Evolutionary conservation across 495 filamentous ascomycete genomes (phyloP).

Genomic region (Xylaria grammica): DNA sequence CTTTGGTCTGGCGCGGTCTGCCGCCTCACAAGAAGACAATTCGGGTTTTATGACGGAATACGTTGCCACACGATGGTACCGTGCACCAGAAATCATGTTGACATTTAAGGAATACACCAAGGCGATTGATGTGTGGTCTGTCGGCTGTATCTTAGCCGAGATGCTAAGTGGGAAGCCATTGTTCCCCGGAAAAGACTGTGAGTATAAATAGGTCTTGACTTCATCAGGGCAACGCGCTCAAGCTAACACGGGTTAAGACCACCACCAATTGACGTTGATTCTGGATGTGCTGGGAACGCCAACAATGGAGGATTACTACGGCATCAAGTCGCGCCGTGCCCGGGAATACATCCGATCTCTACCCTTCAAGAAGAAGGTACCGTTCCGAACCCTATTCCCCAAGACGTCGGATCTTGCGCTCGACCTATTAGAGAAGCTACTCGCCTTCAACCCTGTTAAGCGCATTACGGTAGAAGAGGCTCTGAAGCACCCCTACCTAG

Average conservation of each 20-base stretch:
- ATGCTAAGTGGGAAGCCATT: slow-evolving; percentile 99
- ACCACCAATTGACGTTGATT: slow-evolving; percentile 98
- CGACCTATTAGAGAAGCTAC: slow-evolving; percentile 91
- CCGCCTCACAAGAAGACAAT: slow-evolving; percentile 94
- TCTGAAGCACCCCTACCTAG: slow-evolving; percentile 95
- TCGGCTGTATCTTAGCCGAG: slow-evolving; percentile 98
- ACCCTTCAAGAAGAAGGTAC: slow-evolving; percentile 99
- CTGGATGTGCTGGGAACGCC: slow-evolving; percentile 97
- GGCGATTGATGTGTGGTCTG: slow-evolving; percentile 99
- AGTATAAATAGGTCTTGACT: slow-evolving; percentile 41
- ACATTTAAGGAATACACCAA: slow-evolving; percentile 99
- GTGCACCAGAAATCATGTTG: slow-evolving; percentile 99
- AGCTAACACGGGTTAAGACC: slow-evolving; percentile 63
- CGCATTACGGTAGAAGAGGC: slow-evolving; percentile 98
- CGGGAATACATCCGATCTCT: slow-evolving; percentile 98
- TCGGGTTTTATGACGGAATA: slow-evolving; percentile 99
- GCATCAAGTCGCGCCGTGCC: slow-evolving; percentile 97
- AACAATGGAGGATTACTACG: slow-evolving; percentile 99
- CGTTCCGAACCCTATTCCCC: slow-evolving; percentile 95
- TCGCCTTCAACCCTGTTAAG: slow-evolving; percentile 99
- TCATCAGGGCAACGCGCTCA: slow-evolving; percentile 3
- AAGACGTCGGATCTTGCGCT: slow-evolving; percentile 93
- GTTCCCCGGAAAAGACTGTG: slow-evolving; percentile 99
- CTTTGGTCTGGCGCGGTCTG: slow-evolving; percentile 93
- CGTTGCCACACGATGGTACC: slow-evolving; percentile 98